Percentiles rank a stretch among this genome's conserved stretches.
Conservation (phyloP, 2,329 filamentous ascomycete species). For the Aspergillus awamori region DNA sequence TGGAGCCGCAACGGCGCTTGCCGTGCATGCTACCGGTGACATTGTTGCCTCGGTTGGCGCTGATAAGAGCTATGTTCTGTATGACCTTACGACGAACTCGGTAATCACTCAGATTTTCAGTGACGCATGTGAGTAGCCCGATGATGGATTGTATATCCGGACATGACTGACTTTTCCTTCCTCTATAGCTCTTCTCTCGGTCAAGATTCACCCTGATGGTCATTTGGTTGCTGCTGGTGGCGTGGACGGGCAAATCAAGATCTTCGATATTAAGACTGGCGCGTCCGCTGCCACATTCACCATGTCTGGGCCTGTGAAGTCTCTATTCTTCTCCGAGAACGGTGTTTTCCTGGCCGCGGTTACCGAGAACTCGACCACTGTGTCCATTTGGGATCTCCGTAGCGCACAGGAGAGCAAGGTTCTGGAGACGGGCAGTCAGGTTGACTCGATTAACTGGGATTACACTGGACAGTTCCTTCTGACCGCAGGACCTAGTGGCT, state of each 20-base stretch:
- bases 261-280: conserved; percentile 84
- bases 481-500: conserved; percentile 74
- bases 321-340: conserved; percentile 89
- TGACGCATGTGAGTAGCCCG: conserved; percentile 67
- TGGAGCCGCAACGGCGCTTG: conserved; percentile 74
- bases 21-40: conserved; percentile 78
- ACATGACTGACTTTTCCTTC: conserved; percentile 22
- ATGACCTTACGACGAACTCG: conserved; percentile 71
- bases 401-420: conserved; percentile 81
- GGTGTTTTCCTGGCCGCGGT: conserved; percentile 92
- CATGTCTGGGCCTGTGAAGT: conserved; percentile 67
- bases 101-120: conserved; percentile 78
- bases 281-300: conserved; percentile 75
- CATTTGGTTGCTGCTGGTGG: conserved; percentile 86
- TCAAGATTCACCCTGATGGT: conserved; percentile 94
- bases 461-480: conserved; percentile 94
- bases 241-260: conserved; percentile 76
- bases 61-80: conserved; percentile 91
- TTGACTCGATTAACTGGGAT: conserved; percentile 82
- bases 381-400: conserved; percentile 89
- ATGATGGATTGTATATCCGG: conserved; percentile 12
- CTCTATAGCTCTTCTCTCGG: conserved; percentile 68
- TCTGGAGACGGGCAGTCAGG: conserved; percentile 79
- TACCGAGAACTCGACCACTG: conserved; percentile 72
- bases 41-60: conserved; percentile 84